Percentiles rank a stretch among this genome's conserved stretches.
Conservation (phyloP, 78 protist genomes). For the Pigoraptor vietnamica region DNA sequence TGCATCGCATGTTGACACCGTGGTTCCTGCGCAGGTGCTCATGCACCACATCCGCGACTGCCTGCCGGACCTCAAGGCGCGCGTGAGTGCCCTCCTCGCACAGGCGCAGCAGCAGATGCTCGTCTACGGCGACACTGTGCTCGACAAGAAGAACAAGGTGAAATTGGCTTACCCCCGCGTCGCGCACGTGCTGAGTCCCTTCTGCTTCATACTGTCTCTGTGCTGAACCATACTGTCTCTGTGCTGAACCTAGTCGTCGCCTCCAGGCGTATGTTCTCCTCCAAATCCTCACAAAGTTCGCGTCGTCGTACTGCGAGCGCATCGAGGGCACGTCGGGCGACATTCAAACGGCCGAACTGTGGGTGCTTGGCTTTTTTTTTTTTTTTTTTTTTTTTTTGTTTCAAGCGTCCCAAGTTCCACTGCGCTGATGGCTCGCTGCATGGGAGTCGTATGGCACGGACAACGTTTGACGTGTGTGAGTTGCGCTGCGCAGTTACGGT, state of each 20-base stretch:
- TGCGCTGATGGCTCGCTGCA: not conserved
- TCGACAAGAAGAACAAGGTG: not conserved
- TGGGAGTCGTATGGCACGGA: not conserved
- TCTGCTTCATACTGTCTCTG: not conserved
- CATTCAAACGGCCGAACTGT: slow-evolving; percentile 15
- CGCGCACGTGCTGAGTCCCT: not conserved
- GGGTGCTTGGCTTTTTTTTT: not conserved
- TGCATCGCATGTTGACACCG: no score
- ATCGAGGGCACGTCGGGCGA: slow-evolving; percentile 52
- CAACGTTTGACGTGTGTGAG: not conserved
- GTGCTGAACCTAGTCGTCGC: not conserved
- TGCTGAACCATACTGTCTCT: not conserved
- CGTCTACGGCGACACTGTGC: slow-evolving; percentile 59
- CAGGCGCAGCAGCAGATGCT: slow-evolving; percentile 42
- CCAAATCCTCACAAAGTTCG: slow-evolving; percentile 19
- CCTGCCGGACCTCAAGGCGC: slow-evolving; percentile 58
- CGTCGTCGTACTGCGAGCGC: not conserved
- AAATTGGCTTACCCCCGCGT: not conserved
- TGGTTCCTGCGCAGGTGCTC: slow-evolving; percentile 29
- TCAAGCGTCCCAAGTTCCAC: not conserved
- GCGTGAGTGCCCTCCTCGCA: slow-evolving; percentile 29
- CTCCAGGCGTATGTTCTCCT: slow-evolving; percentile 16
- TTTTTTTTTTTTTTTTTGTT: not conserved
- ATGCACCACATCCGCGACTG: slow-evolving; percentile 69
- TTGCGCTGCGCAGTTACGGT: slow-evolving; percentile 33